Evolutionary conservation across 2,329 filamentous ascomycete species (phyloP), one percentile per base, ranked within the genome.

Genomic region (Fusarium sp.): DNA sequence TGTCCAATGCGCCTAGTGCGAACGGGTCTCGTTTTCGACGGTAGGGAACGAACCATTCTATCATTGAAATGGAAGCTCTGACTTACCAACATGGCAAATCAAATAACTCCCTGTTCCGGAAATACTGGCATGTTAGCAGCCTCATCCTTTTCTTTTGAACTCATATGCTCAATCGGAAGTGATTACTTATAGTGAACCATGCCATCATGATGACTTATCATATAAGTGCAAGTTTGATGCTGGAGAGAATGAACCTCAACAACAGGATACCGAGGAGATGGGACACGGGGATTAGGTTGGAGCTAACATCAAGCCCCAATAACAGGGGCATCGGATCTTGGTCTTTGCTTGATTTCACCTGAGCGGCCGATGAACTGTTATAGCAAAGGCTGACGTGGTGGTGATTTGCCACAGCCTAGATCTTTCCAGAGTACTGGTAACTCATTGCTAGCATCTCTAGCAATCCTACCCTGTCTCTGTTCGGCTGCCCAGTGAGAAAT

Each of bases 401-500:
- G 54, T 42, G 50, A 67, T 60, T 62, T 54, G 60, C 64, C 62
- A 57, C 47, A 54, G 61, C 62, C 61, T 60, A 67, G 66, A 65
- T 54, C 52, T 71, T 73, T 61, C 72, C 72, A 66, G 72, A 58
- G 50, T 43, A 43, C 56, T 43, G 72, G 72, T 75, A 75, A 74
- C 72, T 55, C 44, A 34, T 52, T 36, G 53, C 63, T 62, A 73
- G 67, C 40, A 74, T 49, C 59, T 62, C 59, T 38, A 42, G 22
- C 42, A 52, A 56, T 57, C 34, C 62, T 61, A 65, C 59, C 57
- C 40, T 49, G 55, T 38, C 46, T 65, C 49, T 60, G 51, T 61
- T 60, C 53, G 65, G 59, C 65, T 47, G 62, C 72, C 60, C 56
- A 66, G 47, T 57, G 52, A 47, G 26, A 40, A 46, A 44, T 28